These are phyloP conservation scores for Detonula confervacea DNA, from an alignment of 352 stramenopile genomes.

Conservation along the genomic window DNA sequence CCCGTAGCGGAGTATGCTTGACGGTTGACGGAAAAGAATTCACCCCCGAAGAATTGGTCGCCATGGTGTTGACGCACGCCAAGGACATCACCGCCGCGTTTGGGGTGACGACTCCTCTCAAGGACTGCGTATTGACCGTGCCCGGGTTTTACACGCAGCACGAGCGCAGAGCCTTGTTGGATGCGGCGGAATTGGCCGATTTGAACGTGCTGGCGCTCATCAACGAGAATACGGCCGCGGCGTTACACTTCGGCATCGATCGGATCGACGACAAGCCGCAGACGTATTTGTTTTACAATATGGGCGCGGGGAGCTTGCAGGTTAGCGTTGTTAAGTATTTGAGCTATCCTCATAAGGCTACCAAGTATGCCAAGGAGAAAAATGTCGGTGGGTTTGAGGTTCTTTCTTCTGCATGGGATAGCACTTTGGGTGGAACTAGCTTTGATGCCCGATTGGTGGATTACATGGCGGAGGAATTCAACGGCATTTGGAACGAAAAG, in stretches of 20 bases:
- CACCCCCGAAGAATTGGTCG: constrained; percentile 93
- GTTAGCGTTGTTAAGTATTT: constrained; percentile 89
- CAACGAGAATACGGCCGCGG: constrained; percentile 97
- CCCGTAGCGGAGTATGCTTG: constrained; percentile 85
- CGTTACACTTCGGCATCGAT: constrained; percentile 95
- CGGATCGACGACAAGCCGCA: constrained; percentile 90
- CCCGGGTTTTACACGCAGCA: constrained; percentile 94
- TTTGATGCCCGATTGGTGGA: constrained; percentile 94
- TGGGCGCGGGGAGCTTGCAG: constrained; percentile 92
- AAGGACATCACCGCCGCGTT: constrained; percentile 87
- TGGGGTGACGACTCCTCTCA: constrained; percentile 83
- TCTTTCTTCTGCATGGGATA: constrained; percentile 93
- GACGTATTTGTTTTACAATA: constrained; percentile 97
- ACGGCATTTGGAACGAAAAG: constrained; percentile 86
- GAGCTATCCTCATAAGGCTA: constrained; percentile 87
- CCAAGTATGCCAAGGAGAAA: constrained; percentile 91
- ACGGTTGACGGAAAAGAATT: constrained; percentile 84
- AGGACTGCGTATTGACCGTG: constrained; percentile 96
- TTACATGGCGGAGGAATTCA: constrained; percentile 93
- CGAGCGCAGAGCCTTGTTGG: constrained; percentile 92
- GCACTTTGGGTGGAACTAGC: constrained; percentile 89
- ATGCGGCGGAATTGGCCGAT: constrained; percentile 93
- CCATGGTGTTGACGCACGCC: constrained; percentile 95
- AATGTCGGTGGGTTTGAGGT: constrained; percentile 91
- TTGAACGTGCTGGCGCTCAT: constrained; percentile 96